These are phyloP conservation scores for Zangia roseola DNA, from an alignment of 768 basidiomycete species.

Conservation along the genomic window DNA sequence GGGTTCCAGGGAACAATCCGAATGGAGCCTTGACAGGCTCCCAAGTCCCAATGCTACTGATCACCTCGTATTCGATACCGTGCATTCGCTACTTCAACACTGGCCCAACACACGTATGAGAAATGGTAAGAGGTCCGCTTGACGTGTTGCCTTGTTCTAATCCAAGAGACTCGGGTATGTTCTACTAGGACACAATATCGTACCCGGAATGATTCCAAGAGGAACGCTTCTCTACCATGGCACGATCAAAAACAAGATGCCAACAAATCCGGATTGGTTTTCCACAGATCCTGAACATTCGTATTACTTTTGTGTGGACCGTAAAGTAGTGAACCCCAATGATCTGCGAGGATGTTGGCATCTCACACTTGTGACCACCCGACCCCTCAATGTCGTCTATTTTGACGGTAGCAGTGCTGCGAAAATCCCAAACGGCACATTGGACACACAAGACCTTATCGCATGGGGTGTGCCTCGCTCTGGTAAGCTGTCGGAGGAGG, in stretches of 20 bases:
- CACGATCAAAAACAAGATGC: constrained; percentile 16
- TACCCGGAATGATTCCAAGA: constrained; percentile 33
- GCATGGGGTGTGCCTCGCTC: constrained; percentile 35
- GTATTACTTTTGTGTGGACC: constrained; percentile 35
- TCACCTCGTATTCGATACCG: constrained; percentile 24
- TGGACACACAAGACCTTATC: constrained; percentile 51
- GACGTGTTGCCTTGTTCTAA: too few relatives aligned
- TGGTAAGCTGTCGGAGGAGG: constrained; percentile 29
- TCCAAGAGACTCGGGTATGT: neutral
- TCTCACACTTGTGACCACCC: constrained; percentile 16
- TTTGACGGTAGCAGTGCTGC: constrained; percentile 54
- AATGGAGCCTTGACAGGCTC: constrained; percentile 24
- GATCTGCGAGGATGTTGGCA: constrained; percentile 13
- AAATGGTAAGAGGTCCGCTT: constrained; percentile 32
- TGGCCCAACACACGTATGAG: constrained; percentile 49
- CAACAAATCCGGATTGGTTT: constrained; percentile 33
- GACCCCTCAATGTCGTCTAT: constrained; percentile 45
- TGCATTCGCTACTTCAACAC: constrained; percentile 36
- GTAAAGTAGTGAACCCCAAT: neutral
- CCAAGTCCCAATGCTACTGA: constrained; percentile 29
- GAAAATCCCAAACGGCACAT: constrained; percentile 38
- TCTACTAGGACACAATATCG: constrained; percentile 20
- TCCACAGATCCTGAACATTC: constrained; percentile 38
- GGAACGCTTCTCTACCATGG: constrained; percentile 41
- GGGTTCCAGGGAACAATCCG: neutral